phyloP scores from a whole-genome alignment of 192 early-diverging fungal genomes.

The Coemansia sp. region DNA sequence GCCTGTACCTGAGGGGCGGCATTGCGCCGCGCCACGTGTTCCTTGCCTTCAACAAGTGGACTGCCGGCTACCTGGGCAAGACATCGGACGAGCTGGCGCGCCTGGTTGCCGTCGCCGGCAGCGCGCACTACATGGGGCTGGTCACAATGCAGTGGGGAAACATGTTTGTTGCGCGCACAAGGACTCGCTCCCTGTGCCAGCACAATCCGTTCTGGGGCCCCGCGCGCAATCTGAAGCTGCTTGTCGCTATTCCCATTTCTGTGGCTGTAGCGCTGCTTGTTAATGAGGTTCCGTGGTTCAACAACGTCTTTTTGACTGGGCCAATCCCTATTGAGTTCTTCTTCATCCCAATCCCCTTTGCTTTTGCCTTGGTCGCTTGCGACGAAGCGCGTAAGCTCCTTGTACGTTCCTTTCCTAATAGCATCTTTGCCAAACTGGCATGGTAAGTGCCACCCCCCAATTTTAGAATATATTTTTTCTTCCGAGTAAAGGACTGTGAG shows the following conservation, averaged over 20 bases:
- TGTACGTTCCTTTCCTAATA: constrained; percentile 43
- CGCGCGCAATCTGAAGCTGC: constrained; percentile 29
- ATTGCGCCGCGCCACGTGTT: constrained; percentile 59
- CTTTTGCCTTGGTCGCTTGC: constrained; percentile 52
- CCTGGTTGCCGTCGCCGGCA: constrained; percentile 29
- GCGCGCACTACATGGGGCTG: constrained; percentile 56
- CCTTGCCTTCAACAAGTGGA: constrained; percentile 61
- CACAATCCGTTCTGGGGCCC: constrained; percentile 57
- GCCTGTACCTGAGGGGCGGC: constrained; percentile 63
- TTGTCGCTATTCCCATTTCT: constrained; percentile 41
- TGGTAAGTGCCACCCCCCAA: constrained; percentile 13
- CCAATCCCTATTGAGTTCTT: constrained; percentile 62
- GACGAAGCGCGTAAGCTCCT: constrained; percentile 64
- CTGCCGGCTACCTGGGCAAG: constrained; percentile 60
- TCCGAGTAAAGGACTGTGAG: no score
- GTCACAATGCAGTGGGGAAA: constrained; percentile 57
- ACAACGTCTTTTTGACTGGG: constrained; percentile 56
- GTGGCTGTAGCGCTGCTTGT: constrained; percentile 35
- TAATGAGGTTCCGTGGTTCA: constrained; percentile 37
- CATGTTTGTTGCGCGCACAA: constrained; percentile 55
- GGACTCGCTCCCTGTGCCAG: constrained; percentile 33
- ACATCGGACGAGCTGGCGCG: constrained; percentile 52
- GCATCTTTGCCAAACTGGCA: constrained; percentile 25
- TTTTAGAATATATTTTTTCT: no score
- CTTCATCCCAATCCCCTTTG: constrained; percentile 63